These are phyloP conservation scores for Chalciporus piperatus DNA, from an alignment of 768 basidiomycete genomes.

Conservation along the genomic window DNA sequence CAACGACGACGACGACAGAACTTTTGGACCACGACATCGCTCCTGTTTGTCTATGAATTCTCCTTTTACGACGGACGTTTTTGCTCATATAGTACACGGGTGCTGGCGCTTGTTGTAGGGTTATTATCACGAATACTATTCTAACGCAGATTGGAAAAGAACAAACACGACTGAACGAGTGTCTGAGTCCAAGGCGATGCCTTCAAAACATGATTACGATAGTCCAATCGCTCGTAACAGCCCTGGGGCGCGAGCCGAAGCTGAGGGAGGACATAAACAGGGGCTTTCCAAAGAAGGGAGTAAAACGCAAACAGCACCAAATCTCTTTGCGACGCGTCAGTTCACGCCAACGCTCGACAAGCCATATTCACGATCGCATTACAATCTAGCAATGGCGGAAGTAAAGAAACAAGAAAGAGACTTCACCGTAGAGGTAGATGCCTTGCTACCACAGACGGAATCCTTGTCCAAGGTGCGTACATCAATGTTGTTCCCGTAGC, in stretches of 20 bases:
- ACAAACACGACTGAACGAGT: constrained; percentile 28
- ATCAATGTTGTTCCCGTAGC: constrained; percentile 1
- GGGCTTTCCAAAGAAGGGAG: constrained; percentile 20
- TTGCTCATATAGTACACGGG: constrained; percentile 44
- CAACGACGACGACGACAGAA: constrained; percentile 24
- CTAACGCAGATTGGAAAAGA: constrained; percentile 29
- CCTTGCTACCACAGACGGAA: constrained; percentile 66
- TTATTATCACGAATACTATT: constrained; percentile 39
- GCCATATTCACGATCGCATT: constrained; percentile 40
- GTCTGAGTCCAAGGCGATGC: constrained; percentile 10
- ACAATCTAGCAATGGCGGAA: constrained; percentile 65
- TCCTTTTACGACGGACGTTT: constrained; percentile 31
- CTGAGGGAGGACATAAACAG: constrained; percentile 12
- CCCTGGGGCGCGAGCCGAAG: too few relatives aligned
- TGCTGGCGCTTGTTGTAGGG: constrained; percentile 48
- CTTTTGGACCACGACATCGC: constrained; percentile 33
- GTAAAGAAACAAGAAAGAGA: constrained; percentile 86
- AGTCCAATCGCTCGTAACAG: too few relatives aligned
- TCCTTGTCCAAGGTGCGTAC: constrained; percentile 65
- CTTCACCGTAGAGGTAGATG: constrained; percentile 79
- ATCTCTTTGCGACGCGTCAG: constrained; percentile 66
- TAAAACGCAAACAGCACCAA: constrained; percentile 36
- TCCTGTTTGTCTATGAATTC: constrained; percentile 52
- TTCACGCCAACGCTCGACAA: constrained; percentile 28
- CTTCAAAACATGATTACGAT: neutral